phyloP scores from a whole-genome alignment of 2,329 filamentous ascomycete species.

The Pseudogymnoascus sp. region DNA sequence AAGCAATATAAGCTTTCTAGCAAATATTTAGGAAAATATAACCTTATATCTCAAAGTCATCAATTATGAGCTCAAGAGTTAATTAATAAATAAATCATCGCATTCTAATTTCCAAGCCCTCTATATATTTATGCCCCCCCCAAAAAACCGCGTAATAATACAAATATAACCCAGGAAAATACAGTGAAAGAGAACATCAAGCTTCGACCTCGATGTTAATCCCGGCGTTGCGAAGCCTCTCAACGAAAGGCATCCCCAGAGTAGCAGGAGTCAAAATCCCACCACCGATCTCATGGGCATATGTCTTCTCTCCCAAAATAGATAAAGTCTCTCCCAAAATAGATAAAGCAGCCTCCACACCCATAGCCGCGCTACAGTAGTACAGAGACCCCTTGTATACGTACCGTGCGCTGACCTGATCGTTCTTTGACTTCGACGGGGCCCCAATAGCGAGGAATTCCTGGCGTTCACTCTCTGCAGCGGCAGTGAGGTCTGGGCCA shows the following conservation, averaged over 20 bases:
- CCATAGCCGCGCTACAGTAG: constrained; percentile 12
- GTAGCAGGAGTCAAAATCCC: constrained; percentile 42
- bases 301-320: constrained; percentile 31
- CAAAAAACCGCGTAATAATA: not conserved
- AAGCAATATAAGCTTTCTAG: constrained; percentile 1
- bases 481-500: not conserved
- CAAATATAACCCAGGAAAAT: not conserved
- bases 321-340: constrained; percentile 27
- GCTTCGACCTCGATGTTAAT: not conserved
- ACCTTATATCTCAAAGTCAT: not conserved
- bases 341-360: constrained; percentile 11
- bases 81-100: not conserved
- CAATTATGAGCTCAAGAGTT: not conserved
- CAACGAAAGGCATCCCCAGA: constrained; percentile 30
- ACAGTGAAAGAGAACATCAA: not conserved
- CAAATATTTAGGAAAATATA: not conserved
- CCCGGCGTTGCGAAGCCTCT: not conserved
- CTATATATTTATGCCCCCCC: not conserved
- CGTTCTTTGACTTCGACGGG: not conserved
- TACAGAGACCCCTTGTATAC: constrained; percentile 6
- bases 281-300: constrained; percentile 34
- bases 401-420: not conserved
- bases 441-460: not conserved
- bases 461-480: not conserved
- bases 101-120: not conserved